Base-by-base conservation (phyloP, 2,329 filamentous ascomycete species). In the Ophiocordyceps camponoti-saundersi region DNA sequence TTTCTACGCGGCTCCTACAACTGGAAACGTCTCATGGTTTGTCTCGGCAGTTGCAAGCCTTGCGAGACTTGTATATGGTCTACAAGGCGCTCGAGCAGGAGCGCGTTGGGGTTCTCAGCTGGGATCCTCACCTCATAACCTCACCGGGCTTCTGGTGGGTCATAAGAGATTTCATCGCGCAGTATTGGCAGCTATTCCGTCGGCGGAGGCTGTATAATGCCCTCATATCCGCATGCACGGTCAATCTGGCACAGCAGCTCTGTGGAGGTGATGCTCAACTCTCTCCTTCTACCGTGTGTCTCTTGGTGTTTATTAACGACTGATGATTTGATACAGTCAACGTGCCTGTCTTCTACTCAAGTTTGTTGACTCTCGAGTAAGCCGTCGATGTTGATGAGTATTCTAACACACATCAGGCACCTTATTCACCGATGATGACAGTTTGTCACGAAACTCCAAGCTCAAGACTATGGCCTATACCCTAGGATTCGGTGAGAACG, bases 281-380 rank as follows among this genome's bases (percentile, higher is more conserved):
- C 22, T 44, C 15, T 16, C n/a, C 10, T 6, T 20, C 6, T 11
- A 21, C 4, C n/a, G 3, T 39, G 7, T 39, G 7, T 10, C 8
- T 5, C 34, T n/a, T 12, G 18, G 18, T n/a, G 36, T 8, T 40
- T 4, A 40, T 18, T 7, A 10, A 29, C 26, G 26, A 10, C 26
- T 11, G n/a, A 20, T 11, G 18, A 8, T 21, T 11, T 11, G 36
- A 20, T 40, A 11, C 26, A 64, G 59, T 64, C 47, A 68, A 67
- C 18, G 57, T 70, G 0, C 56, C 68, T 4, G 66, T 67, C 0
- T 70, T 71, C 45, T 70, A 71, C 50, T 69, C 65, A 1, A 61
- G 65, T 61, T 57, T 22, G 45, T 30, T 20, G 16, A 16, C 42
- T 48, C 11, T 15, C 16, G 3, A n/a, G 10, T 11, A 8, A 10